A percentile compares a stretch with the other conserved stretches of the same genome.
Conservation (phyloP, 148 eudicot genomes). For the Agrostemma githago region DNA sequence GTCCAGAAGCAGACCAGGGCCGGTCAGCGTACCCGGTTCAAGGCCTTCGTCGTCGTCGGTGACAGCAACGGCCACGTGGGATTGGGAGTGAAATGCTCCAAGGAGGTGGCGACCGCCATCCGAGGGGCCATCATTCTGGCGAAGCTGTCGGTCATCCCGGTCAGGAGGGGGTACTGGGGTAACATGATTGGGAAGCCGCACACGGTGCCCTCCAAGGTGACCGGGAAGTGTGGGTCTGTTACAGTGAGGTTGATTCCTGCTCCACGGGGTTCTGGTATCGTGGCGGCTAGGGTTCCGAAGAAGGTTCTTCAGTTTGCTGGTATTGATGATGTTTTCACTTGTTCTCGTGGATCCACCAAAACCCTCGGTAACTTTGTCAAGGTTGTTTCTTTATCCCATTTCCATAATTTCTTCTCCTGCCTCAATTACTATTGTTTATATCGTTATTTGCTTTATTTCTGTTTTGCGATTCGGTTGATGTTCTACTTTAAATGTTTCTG, state of each 20-base stretch:
- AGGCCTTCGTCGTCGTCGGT: conserved; percentile 1
- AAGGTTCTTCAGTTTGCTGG: conserved; percentile 15
- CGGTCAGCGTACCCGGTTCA: conserved; percentile 6
- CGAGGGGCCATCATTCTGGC: neutral
- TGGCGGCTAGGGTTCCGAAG: neutral
- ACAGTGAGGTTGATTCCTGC: conserved; percentile 10
- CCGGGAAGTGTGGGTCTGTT: conserved; percentile 7
- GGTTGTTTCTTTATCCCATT: neutral
- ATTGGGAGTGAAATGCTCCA: neutral
- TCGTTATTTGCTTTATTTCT: too few species aligned
- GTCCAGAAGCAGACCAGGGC: conserved; percentile 9
- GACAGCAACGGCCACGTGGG: conserved; percentile 5
- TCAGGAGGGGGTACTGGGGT: conserved; percentile 10
- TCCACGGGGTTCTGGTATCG: conserved; percentile 11
- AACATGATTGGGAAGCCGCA: conserved; percentile 5
- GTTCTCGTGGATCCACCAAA: neutral
- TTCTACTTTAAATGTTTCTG: too few species aligned
- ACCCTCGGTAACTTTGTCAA: conserved; percentile 13
- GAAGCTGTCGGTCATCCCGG: conserved; percentile 2
- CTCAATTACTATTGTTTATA: too few species aligned
- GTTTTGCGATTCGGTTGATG: too few species aligned
- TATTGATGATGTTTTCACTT: conserved; percentile 8
- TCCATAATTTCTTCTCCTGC: neutral
- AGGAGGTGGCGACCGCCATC: conserved; percentile 4
- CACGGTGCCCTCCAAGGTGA: conserved; percentile 3